Conservation (phyloP, 2,329 filamentous ascomycete genomes). For the Tolypocladium inflatum region DNA sequence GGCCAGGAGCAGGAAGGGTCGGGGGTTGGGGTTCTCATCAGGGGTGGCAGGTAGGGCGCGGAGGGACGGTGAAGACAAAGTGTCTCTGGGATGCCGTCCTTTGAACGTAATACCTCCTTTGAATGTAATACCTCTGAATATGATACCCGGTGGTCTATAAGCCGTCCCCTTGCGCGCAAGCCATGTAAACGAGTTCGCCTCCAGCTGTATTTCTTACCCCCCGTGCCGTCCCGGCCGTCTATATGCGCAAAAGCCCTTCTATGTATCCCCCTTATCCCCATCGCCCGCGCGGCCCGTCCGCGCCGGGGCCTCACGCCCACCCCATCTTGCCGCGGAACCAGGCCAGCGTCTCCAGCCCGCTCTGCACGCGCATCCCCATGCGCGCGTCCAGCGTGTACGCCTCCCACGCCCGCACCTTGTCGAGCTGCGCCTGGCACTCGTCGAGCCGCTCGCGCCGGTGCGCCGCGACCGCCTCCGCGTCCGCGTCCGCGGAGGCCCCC, state of each 20-base stretch:
- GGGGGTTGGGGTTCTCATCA: too few species aligned
- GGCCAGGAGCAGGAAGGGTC: conserved; percentile 3
- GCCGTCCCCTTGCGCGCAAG: neutral
- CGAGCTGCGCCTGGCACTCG: conserved; percentile 55
- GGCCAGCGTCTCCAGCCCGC: conserved; percentile 54
- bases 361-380: conserved; percentile 64
- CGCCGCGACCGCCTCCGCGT: conserved; percentile 22
- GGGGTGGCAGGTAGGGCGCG: too few species aligned
- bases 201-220: too few species aligned
- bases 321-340: conserved; percentile 40
- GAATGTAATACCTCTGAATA: neutral
- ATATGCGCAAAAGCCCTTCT: neutral
- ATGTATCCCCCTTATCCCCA: neutral
- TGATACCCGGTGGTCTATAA: neutral
- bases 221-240: neutral
- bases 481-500: conserved; percentile 16
- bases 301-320: conserved; percentile 13
- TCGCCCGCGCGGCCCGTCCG: too few species aligned
- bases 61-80: neutral
- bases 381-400: conserved; percentile 63
- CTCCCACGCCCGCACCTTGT: conserved; percentile 62
- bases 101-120: neutral
- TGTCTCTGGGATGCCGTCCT: too few species aligned
- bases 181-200: neutral
- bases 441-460: conserved; percentile 39